phyloP scores from a whole-genome alignment of 2,329 filamentous ascomycete genomes.

The Arthrinium phaeospermum region DNA sequence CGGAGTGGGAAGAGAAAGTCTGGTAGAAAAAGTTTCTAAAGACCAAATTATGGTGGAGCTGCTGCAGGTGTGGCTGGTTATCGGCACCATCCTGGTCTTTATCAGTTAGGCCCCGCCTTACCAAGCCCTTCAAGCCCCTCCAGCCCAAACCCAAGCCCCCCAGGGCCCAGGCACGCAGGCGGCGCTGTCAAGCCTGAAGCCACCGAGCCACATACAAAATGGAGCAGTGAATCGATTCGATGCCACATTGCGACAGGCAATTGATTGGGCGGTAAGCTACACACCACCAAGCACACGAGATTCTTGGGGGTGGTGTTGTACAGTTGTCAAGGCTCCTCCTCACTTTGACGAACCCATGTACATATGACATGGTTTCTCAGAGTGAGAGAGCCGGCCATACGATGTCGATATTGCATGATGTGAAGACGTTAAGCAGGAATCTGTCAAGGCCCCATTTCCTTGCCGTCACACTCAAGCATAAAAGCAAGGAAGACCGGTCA shows the following conservation, averaged over 20 bases:
- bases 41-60: constrained; percentile 12
- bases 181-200: constrained; percentile 2
- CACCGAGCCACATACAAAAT: not conserved
- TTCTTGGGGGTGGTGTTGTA: constrained; percentile 10
- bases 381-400: not conserved
- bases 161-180: not conserved
- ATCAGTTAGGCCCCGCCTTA: not conserved
- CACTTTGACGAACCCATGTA: not conserved
- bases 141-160: not conserved
- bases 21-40: constrained; percentile 5
- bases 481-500: constrained; percentile 11
- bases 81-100: not conserved
- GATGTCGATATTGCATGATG: not conserved
- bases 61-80: constrained; percentile 2
- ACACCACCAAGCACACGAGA: constrained; percentile 12
- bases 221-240: not conserved
- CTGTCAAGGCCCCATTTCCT: not conserved
- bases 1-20: constrained; percentile 7
- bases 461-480: constrained; percentile 5
- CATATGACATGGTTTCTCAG: constrained; percentile 6
- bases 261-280: constrained; percentile 20
- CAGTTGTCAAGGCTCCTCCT: constrained; percentile 18
- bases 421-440: not conserved
- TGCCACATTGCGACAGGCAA: not conserved
- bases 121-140: not conserved